Evolutionary conservation across 768 basidiomycete species (phyloP).

Genomic region (Mycena chlorophos): DNA sequence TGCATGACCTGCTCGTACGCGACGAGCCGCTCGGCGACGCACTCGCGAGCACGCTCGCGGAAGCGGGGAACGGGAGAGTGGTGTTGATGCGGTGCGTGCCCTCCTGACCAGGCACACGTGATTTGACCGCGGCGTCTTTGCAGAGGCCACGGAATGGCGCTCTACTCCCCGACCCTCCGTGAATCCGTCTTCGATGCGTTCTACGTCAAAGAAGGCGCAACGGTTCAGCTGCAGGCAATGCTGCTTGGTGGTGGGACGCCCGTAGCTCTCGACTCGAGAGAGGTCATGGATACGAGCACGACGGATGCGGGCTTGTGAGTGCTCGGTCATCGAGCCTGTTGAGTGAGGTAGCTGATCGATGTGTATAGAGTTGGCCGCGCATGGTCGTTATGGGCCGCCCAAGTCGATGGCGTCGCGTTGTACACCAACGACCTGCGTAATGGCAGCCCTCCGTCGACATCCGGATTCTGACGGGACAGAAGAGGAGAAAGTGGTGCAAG

Average conservation of each 20-base stretch:
- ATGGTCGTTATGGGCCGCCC: constrained; percentile 15
- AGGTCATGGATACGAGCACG: constrained; percentile 16
- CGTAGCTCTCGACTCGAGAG: constrained; percentile 13
- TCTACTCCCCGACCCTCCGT: constrained; percentile 20
- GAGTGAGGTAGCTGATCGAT: neutral
- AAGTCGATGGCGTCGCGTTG: constrained; percentile 13
- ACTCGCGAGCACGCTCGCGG: constrained; percentile 16
- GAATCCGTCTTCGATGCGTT: constrained; percentile 23
- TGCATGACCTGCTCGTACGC: constrained; percentile 22
- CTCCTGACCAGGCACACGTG: neutral
- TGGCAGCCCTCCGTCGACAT: neutral
- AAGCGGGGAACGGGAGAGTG: constrained; percentile 13
- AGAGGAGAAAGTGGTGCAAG: too few relatives aligned
- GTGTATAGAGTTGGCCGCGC: constrained; percentile 2
- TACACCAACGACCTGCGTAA: constrained; percentile 18
- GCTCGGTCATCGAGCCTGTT: neutral
- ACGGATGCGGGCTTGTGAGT: constrained; percentile 17
- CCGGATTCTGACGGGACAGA: constrained; percentile 12
- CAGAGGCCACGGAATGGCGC: constrained; percentile 25
- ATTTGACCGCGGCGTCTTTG: neutral
- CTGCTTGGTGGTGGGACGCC: constrained; percentile 20
- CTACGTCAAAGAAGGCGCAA: constrained; percentile 22
- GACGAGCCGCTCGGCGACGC: constrained; percentile 22
- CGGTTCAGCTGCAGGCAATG: constrained; percentile 20
- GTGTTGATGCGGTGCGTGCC: constrained; percentile 21